Evolutionary conservation across 108 stramenopile genomes (phyloP).

Genomic region (Mayamaea pseudoterrestris): DNA sequence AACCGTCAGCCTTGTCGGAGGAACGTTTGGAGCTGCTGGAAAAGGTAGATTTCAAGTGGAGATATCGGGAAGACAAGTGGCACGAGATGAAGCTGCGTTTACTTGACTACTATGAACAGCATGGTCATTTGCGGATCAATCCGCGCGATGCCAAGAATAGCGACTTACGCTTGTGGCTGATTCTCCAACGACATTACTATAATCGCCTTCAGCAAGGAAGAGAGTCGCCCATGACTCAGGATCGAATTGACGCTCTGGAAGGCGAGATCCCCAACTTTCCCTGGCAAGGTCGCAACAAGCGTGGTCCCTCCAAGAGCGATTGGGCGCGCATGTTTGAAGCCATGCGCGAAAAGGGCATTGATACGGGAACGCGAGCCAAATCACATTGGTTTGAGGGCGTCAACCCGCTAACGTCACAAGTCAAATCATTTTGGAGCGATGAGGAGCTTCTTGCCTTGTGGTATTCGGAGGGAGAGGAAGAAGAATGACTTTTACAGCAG

Average conservation of each 20-base stretch:
- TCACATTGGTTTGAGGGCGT: slow-evolving; percentile 41
- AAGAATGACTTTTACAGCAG: too few relatives aligned
- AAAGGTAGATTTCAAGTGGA: slow-evolving; percentile 36
- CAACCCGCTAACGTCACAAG: slow-evolving; percentile 12
- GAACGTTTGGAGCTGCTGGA: slow-evolving; percentile 29
- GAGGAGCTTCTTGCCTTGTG: slow-evolving; percentile 43
- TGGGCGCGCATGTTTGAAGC: slow-evolving; percentile 33
- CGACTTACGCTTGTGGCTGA: slow-evolving; percentile 36
- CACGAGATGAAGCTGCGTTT: slow-evolving; percentile 18
- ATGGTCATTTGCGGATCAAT: slow-evolving; percentile 21
- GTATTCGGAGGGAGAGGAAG: slow-evolving; percentile 37
- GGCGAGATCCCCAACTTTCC: slow-evolving; percentile 23
- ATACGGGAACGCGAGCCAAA: slow-evolving; percentile 18
- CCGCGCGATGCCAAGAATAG: slow-evolving; percentile 17
- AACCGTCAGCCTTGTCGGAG: slow-evolving; percentile 10
- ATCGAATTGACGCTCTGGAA: slow-evolving; percentile 22
- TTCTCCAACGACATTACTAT: slow-evolving; percentile 30
- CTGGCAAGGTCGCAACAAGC: slow-evolving; percentile 15
- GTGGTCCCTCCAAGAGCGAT: slow-evolving; percentile 29
- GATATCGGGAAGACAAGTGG: slow-evolving; percentile 20
- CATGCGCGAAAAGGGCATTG: slow-evolving; percentile 39
- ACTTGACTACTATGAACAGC: slow-evolving; percentile 15
- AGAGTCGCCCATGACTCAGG: slow-evolving; percentile 13
- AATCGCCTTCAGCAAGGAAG: slow-evolving; percentile 1
- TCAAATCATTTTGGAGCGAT: slow-evolving; percentile 35